phyloP scores from a whole-genome alignment of 192 early-diverging fungal species.

The Geranomyces variabilis region DNA sequence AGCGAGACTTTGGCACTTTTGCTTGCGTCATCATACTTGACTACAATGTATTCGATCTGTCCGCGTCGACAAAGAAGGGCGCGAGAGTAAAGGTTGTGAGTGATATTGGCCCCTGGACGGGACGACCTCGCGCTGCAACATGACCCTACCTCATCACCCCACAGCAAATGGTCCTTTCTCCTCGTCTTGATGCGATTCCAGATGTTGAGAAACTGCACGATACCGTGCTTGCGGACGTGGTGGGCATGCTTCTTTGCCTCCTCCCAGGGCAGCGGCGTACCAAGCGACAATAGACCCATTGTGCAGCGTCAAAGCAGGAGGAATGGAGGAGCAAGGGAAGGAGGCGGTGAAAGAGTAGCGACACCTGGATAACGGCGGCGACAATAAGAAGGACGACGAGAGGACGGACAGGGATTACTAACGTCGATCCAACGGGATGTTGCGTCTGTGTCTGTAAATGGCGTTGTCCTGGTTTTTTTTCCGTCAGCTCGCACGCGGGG shows the following conservation, averaged over 20 bases:
- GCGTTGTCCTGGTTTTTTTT: too few relatives aligned
- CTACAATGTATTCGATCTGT: slow-evolving; percentile 94
- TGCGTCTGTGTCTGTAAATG: too few relatives aligned
- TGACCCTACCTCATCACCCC: slow-evolving; percentile 90
- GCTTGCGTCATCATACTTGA: slow-evolving; percentile 74
- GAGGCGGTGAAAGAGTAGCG: not conserved
- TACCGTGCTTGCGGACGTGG: slow-evolving; percentile 90
- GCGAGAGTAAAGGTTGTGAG: not conserved
- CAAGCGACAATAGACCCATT: slow-evolving; percentile 93
- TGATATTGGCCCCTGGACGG: not conserved
- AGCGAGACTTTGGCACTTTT: slow-evolving; percentile 74
- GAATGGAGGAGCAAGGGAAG: not conserved
- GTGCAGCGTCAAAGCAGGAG: not conserved
- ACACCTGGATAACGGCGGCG: not conserved
- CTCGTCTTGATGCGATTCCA: slow-evolving; percentile 82
- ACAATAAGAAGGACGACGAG: too few relatives aligned
- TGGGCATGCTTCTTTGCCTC: slow-evolving; percentile 82
- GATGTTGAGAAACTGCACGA: slow-evolving; percentile 88
- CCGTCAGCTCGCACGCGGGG: too few relatives aligned
- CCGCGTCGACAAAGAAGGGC: slow-evolving; percentile 4
- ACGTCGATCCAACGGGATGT: too few relatives aligned
- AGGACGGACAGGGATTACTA: too few relatives aligned
- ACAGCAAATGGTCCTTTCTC: slow-evolving; percentile 79
- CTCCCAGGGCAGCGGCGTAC: slow-evolving; percentile 96
- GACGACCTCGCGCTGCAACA: not conserved